Evolutionary conservation across 1,284 basidiomycete species (phyloP).

Genomic region (Jaminaea rosea): DNA sequence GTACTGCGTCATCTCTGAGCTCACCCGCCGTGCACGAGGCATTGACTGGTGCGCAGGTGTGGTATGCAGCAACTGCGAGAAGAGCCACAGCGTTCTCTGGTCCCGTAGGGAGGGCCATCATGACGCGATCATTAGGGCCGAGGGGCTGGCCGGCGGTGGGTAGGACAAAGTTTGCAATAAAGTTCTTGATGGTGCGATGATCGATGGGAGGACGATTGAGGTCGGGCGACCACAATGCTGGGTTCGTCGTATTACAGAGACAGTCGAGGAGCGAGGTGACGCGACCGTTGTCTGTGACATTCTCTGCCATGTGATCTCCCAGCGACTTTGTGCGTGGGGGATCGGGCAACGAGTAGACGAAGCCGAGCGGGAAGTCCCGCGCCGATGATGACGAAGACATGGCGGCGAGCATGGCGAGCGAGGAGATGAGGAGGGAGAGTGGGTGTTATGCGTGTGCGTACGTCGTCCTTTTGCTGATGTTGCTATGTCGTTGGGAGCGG

Average conservation of each 20-base stretch:
- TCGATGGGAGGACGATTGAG: conserved; percentile 38
- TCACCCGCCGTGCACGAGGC: conserved; percentile 44
- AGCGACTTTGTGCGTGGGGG: conserved; percentile 31
- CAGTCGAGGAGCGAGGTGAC: conserved; percentile 38
- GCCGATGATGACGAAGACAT: neutral
- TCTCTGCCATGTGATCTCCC: conserved; percentile 39
- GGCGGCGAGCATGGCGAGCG: no score
- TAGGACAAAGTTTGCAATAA: conserved; percentile 35
- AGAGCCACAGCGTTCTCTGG: conserved; percentile 44
- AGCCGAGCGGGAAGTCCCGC: conserved; percentile 28
- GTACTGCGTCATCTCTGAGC: conserved; percentile 42
- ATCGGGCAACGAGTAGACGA: conserved; percentile 33
- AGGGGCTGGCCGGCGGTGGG: conserved; percentile 26
- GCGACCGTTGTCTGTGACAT: conserved; percentile 43
- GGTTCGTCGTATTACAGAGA: conserved; percentile 35
- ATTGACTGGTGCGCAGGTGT: conserved; percentile 45
- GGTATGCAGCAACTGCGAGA: conserved; percentile 40
- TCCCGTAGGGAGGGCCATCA: conserved; percentile 46
- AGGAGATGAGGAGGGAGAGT: neutral
- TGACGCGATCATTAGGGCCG: conserved; percentile 42
- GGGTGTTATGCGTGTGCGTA: no score
- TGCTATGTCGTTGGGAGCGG: no score
- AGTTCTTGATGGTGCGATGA: conserved; percentile 39
- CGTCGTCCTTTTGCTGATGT: no score
- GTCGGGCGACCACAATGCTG: conserved; percentile 44